These are phyloP conservation scores for Arthrobotrys musiformis DNA, from an alignment of 2,329 filamentous ascomycete genomes.

Conservation along the genomic window DNA sequence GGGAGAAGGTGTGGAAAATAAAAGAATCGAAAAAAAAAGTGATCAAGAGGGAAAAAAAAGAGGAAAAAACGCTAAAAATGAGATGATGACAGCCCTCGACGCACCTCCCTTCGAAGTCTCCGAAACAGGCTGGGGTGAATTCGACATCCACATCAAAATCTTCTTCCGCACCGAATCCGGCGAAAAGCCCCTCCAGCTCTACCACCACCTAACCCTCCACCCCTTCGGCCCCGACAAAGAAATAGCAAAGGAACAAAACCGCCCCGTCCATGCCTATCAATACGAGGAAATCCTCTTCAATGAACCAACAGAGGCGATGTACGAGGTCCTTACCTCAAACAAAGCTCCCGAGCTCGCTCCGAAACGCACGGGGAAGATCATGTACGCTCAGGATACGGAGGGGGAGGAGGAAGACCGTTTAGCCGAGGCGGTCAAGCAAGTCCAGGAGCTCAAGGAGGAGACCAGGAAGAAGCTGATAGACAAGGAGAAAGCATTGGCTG, in stretches of 20 bases:
- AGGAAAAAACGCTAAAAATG: not conserved
- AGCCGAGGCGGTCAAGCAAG: constrained; percentile 58
- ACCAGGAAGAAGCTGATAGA: constrained; percentile 58
- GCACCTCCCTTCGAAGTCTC: constrained; percentile 82
- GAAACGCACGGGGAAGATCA: constrained; percentile 55
- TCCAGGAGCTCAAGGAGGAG: constrained; percentile 59
- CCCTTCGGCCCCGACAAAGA: constrained; percentile 80
- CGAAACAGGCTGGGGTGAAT: constrained; percentile 98
- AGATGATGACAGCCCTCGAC: constrained; percentile 70
- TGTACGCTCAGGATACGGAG: constrained; percentile 59
- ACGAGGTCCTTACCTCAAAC: constrained; percentile 77
- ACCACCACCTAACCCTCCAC: constrained; percentile 90
- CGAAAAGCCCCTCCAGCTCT: constrained; percentile 95
- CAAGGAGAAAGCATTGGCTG: constrained; percentile 59
- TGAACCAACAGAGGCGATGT: constrained; percentile 93
- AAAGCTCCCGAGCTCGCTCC: constrained; percentile 52
- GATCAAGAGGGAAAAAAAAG: not conserved
- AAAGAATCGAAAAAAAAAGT: not conserved
- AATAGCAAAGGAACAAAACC: constrained; percentile 67
- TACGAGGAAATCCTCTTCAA: constrained; percentile 98
- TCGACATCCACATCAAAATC: constrained; percentile 93
- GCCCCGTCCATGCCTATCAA: constrained; percentile 76
- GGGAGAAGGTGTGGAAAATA: not conserved
- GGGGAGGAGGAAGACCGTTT: constrained; percentile 59
- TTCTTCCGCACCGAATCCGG: constrained; percentile 88